Conservation (phyloP, 2,329 filamentous ascomycete species). For the Fusarium cyanostomum region DNA sequence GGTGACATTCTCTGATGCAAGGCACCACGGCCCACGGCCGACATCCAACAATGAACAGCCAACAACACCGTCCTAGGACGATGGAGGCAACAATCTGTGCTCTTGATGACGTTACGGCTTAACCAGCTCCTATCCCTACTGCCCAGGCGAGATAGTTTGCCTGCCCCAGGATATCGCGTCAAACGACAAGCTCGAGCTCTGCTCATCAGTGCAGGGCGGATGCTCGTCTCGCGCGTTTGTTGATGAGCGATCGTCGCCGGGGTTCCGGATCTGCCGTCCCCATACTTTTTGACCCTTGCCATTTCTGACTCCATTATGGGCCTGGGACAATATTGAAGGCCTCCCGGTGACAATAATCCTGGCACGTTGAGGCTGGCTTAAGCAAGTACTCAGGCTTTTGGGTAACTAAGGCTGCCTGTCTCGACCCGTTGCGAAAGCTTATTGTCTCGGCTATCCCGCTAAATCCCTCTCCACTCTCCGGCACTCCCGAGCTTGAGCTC, state of each 20-base stretch:
- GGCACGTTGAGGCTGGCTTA: not conserved
- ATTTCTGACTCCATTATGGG: not conserved
- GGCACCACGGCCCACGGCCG: slow-evolving; percentile 22
- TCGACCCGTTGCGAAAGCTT: slow-evolving; percentile 3
- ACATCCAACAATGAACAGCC: slow-evolving; percentile 1
- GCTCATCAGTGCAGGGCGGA: not conserved
- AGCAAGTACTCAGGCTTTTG: slow-evolving; percentile 10
- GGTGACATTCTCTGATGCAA: slow-evolving; percentile 31
- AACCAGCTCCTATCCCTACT: not conserved
- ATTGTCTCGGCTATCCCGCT: slow-evolving; percentile 29
- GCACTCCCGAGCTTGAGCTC: slow-evolving; percentile 20
- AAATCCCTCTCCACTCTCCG: slow-evolving; percentile 22
- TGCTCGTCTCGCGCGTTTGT: not conserved
- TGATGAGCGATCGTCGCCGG: slow-evolving; percentile 23
- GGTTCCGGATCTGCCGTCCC: slow-evolving; percentile 18
- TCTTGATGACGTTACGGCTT: not conserved
- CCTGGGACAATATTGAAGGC: slow-evolving; percentile 6
- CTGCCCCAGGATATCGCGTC: not conserved
- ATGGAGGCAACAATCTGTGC: slow-evolving; percentile 1
- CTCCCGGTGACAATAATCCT: slow-evolving; percentile 16
- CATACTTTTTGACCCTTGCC: slow-evolving; percentile 11
- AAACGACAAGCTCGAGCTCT: slow-evolving; percentile 16
- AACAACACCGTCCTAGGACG: not conserved
- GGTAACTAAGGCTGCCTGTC: slow-evolving; percentile 4
- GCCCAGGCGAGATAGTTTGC: not conserved